These are phyloP conservation scores for Leccinum subrobustum DNA, from an alignment of 1,284 basidiomycete genomes.

Conservation along the genomic window DNA sequence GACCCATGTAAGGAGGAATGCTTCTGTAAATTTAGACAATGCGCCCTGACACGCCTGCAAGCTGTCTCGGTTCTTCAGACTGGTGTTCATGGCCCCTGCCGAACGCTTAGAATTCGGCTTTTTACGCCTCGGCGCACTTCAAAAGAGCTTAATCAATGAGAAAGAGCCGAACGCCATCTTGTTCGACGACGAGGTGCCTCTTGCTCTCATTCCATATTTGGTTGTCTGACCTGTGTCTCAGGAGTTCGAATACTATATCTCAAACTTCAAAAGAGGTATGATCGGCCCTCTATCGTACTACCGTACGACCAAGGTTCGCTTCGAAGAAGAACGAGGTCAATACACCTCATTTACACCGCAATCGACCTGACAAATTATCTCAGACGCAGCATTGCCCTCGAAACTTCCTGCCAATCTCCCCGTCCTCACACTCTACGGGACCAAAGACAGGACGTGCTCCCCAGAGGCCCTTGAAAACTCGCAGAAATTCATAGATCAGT, in stretches of 20 bases:
- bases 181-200: slow-evolving; percentile 22
- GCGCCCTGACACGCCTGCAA: slow-evolving; percentile 6
- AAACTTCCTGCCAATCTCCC: slow-evolving; percentile 48
- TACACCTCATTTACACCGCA: background rate
- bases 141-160: slow-evolving; percentile 5
- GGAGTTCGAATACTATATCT: slow-evolving; percentile 53
- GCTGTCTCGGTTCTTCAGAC: slow-evolving; percentile 24
- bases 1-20: slow-evolving; percentile 40
- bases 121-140: slow-evolving; percentile 9
- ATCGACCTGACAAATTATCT: slow-evolving; percentile 2
- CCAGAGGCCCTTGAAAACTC: slow-evolving; percentile 40
- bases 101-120: background rate
- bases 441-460: slow-evolving; percentile 45
- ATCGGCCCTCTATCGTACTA: slow-evolving; percentile 71
- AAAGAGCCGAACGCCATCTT: slow-evolving; percentile 13
- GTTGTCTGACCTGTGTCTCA: slow-evolving; percentile 24
- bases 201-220: background rate
- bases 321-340: slow-evolving; percentile 62
- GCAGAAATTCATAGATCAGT: slow-evolving; percentile 45
- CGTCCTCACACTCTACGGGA: slow-evolving; percentile 62
- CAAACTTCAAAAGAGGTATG: slow-evolving; percentile 52
- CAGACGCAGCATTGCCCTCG: slow-evolving; percentile 39
- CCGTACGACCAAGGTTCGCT: slow-evolving; percentile 52
- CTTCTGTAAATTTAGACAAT: background rate
- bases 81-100: slow-evolving; percentile 5